Conservation (phyloP, 495 filamentous ascomycete species). For the Lasiosphaeria ovina region DNA sequence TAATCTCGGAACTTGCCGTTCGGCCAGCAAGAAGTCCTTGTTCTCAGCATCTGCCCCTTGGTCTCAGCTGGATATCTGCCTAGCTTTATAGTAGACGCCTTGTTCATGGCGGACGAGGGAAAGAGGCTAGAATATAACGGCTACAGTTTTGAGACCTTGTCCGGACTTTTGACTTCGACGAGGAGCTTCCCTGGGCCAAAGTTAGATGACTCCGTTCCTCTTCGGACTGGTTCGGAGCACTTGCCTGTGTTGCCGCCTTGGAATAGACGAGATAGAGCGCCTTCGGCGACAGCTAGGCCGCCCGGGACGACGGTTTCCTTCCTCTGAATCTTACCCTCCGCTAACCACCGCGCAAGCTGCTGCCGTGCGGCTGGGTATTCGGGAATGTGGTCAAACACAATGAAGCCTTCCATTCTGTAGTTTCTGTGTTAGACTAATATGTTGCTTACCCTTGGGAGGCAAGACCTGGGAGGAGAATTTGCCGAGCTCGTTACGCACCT, state of each 20-base stretch:
- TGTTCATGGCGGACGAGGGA: too few species aligned
- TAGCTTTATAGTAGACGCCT: too few species aligned
- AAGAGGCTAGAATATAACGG: too few species aligned
- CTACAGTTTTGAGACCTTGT: constrained; percentile 21
- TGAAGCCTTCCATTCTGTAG: constrained; percentile 58
- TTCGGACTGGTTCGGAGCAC: constrained; percentile 1
- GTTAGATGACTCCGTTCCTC: not conserved
- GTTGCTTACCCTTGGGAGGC: too few species aligned
- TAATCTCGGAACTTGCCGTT: too few species aligned
- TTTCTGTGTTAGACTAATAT: too few species aligned
- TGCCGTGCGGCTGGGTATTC: constrained; percentile 41
- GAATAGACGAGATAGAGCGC: constrained; percentile 51
- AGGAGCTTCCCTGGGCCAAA: constrained; percentile 24
- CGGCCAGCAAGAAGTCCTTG: too few species aligned
- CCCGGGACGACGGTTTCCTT: constrained; percentile 58
- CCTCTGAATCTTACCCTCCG: constrained; percentile 54
- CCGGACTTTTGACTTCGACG: constrained; percentile 32
- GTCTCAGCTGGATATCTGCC: too few species aligned
- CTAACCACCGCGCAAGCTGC: constrained; percentile 51
- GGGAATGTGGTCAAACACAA: constrained; percentile 52
- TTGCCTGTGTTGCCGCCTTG: constrained; percentile 56
- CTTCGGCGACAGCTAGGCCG: constrained; percentile 50
- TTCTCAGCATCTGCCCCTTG: too few species aligned
- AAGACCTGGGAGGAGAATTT: not conserved
- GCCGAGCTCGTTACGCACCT: constrained; percentile 12